Percentiles rank a stretch among this genome's conserved stretches.
Conservation (phyloP, 2,329 filamentous ascomycete species). For the Colletotrichum sp. region DNA sequence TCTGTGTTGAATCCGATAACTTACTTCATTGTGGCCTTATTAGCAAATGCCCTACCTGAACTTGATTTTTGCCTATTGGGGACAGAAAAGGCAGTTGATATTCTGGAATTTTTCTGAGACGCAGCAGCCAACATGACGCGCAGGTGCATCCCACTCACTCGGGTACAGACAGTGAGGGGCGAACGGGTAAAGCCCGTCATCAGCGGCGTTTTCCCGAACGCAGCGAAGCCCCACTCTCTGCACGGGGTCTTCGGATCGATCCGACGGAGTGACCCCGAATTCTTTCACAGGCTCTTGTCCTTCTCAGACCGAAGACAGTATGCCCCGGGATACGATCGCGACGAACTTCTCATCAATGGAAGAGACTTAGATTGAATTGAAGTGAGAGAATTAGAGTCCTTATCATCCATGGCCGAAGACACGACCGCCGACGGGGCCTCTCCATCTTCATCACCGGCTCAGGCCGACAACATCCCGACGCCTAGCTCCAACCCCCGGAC, state of each 20-base stretch:
- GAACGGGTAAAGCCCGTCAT: neutral
- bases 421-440: neutral
- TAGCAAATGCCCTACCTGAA: neutral
- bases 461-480: neutral
- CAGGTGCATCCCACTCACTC: neutral
- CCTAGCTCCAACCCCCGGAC: neutral
- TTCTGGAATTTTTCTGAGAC: neutral
- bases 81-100: neutral
- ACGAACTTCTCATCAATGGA: neutral
- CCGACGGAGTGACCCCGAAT: neutral
- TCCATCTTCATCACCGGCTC: neutral
- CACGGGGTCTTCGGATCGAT: neutral
- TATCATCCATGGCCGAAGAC: neutral
- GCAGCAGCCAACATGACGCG: neutral
- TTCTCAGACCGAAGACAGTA: neutral
- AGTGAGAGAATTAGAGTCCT: neutral
- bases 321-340: neutral
- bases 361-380: neutral
- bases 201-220: neutral
- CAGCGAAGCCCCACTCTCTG: neutral
- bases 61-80: fast-evolving
- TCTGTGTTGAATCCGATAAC: neutral
- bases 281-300: neutral
- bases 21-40: neutral
- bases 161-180: neutral